A percentile compares a stretch with the other conserved stretches of the same genome.
Evolutionary conservation across 2,329 filamentous ascomycete genomes (phyloP).

Genomic region (Didymella arachidicola): DNA sequence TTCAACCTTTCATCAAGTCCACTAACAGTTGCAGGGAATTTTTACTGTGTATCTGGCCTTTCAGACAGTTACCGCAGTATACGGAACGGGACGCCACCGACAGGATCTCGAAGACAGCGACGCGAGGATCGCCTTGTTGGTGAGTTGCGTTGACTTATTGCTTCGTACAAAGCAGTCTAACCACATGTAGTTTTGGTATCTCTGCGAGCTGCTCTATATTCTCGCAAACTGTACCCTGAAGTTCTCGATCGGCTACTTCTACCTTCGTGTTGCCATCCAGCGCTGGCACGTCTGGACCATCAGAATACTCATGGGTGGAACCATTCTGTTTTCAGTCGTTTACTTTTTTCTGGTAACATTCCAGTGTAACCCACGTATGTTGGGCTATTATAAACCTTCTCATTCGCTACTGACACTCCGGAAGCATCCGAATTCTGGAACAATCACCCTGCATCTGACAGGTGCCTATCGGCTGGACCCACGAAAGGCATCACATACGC

Average conservation of each 20-base stretch:
- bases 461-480: conserved; percentile 55
- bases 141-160: conserved; percentile 14
- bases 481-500: conserved; percentile 62
- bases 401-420: neutral
- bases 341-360: conserved; percentile 62
- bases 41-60: conserved; percentile 53
- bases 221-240: conserved; percentile 59
- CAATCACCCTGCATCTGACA: conserved; percentile 47
- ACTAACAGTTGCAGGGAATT: conserved; percentile 33
- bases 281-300: conserved; percentile 58
- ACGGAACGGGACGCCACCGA: conserved; percentile 52
- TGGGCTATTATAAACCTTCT: neutral
- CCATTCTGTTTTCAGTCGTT: conserved; percentile 55
- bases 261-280: conserved; percentile 60
- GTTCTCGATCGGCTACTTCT: conserved; percentile 62
- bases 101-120: conserved; percentile 43
- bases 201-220: conserved; percentile 65
- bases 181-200: conserved; percentile 57
- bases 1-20: neutral
- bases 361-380: conserved; percentile 58
- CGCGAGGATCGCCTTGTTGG: conserved; percentile 41
- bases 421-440: conserved; percentile 60
- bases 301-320: conserved; percentile 56
- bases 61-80: conserved; percentile 50
- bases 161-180: neutral